Evolutionary conservation across 352 stramenopile species (phyloP), one percentile per base, ranked within the genome.

Genomic region (Elongisporangium senticosum): DNA sequence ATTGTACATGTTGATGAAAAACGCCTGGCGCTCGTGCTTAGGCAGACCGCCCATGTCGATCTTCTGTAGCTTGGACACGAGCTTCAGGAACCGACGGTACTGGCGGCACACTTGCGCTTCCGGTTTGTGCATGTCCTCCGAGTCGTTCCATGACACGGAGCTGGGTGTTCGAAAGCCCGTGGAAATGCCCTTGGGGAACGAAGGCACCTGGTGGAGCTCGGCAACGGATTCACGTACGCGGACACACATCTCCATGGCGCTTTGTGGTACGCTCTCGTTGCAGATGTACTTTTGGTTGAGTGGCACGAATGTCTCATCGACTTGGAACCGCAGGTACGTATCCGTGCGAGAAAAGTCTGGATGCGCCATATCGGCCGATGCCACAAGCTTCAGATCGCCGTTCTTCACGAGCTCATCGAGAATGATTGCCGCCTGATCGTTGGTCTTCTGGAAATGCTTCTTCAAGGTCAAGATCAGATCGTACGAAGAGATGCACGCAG

Each of bases 1-100:
- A 62, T 95, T 95, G 74, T 93, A 93, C 53, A 93, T 73, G 69
- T 95, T 95, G 77, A 95, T 93, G 56, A 95, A 95, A 56, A 95
- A 95, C 2, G 84, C 78, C 56, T 93, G 86, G 5, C 84, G 83
- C 49, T 93, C 86, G 59, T 93, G 83, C 65, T 92, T 93, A 10
- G 84, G 79, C 19, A 95, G 61, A 48, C 69, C 77, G 11, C 68
- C 62, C n/a, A 95, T 75, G 53, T 93, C 83, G 26, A 92, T 64
- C 21, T 74, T 77, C 63, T 93, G 84, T 24, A 95, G 51, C 51
- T 77, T 75, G 3, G 78, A 72, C 13, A 74, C 63, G 15, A 87
- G 55, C 61, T 90, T 89, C 49, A 93, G 52, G 61, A 95, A 95
- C 17, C 71, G 68, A 33, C 86, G 86, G 66, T 92, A 95, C 50